Evolutionary conservation across 495 filamentous ascomycete genomes (phyloP), one percentile per base, ranked within the genome.

Genomic region (Lasiosphaeris hirsuta): DNA sequence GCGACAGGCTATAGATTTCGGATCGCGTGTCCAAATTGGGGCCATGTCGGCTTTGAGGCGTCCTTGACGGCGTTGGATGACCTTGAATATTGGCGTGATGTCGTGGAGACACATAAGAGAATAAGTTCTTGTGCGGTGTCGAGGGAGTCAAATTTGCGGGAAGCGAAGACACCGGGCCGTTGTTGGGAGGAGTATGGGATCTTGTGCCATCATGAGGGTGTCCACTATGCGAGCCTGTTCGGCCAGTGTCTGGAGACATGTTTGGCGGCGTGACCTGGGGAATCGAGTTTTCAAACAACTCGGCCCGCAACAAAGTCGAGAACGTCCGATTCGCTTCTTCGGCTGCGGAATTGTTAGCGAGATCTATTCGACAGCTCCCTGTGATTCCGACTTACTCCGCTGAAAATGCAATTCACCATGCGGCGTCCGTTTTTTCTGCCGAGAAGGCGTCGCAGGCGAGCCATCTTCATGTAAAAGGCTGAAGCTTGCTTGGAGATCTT

Each of bases 91-190:
- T 80, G 41, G 66, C 71, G 61, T 83, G 81, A 63, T 87, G 81
- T 15, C 89, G 83, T 10, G 90, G 90, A 10, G 90, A 91, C 63
- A 90, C 86, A 62, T 95, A 98, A 48, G 88, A 89, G 71, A 98
- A 97, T 37, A 98, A 84, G 65, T 97, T 97, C 75, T 97, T 97
- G 69, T 96, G 91, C 3, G 94, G 94, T 7, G 94, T 97, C 4
- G 92, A 92, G 0, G 95, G 94, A 3, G 91, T 96, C 42, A 94
- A 77, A 45, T 79, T 84, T 5, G 87, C 76, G 13, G 87, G 82
- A 18, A 88, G 73, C 37, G 81, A 75, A 10, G 84, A 78, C 19
- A 81, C 73, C 30, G 78, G 73, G 7, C 79, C 66, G 64, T 86
- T 86, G 36, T 78, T 84, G 7, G 94, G 90, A 33, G 92, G 90